Evolutionary conservation across 192 early-diverging fungal genomes (phyloP).

Genomic region (Funneliformis geosporum): DNA sequence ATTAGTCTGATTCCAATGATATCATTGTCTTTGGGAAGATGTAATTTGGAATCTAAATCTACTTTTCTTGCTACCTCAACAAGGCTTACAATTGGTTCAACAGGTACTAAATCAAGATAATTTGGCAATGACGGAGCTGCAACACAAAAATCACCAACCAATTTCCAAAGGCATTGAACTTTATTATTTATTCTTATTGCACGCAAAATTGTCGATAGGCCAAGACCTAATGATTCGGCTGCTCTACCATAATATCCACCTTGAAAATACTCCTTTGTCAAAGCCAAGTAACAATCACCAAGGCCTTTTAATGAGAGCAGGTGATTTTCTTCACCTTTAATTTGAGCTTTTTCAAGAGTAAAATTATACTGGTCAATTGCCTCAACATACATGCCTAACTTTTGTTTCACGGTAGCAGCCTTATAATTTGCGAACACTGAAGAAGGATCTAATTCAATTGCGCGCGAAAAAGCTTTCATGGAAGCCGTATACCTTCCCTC

Average conservation of each 20-base stretch:
- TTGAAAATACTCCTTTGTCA: slow-evolving; percentile 53
- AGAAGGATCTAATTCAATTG: slow-evolving; percentile 63
- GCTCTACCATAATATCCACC: slow-evolving; percentile 69
- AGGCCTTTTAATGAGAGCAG: slow-evolving; percentile 55
- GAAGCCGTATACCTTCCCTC: slow-evolving; percentile 75
- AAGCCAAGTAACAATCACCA: slow-evolving; percentile 50
- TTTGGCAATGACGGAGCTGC: slow-evolving; percentile 49
- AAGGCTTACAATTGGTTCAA: slow-evolving; percentile 32
- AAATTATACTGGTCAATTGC: slow-evolving; percentile 51
- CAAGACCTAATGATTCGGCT: slow-evolving; percentile 54
- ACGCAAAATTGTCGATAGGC: slow-evolving; percentile 19
- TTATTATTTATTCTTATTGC: slow-evolving; percentile 34
- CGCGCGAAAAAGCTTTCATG: slow-evolving; percentile 73
- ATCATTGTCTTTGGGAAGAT: slow-evolving; percentile 42
- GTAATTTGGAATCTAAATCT: slow-evolving; percentile 42
- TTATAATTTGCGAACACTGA: slow-evolving; percentile 50
- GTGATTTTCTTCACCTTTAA: slow-evolving; percentile 41
- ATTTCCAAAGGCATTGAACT: slow-evolving; percentile 60
- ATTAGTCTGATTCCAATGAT: slow-evolving; percentile 17
- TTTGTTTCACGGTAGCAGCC: slow-evolving; percentile 54
- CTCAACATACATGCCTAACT: slow-evolving; percentile 51
- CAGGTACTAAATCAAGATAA: slow-evolving; percentile 46
- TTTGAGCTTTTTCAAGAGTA: slow-evolving; percentile 40
- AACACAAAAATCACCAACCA: slow-evolving; percentile 59
- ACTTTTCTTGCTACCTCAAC: slow-evolving; percentile 20